Percentiles rank a stretch among this genome's conserved stretches.
Evolutionary conservation across 768 basidiomycete species (phyloP).

Genomic region (Amyloporia xantha): DNA sequence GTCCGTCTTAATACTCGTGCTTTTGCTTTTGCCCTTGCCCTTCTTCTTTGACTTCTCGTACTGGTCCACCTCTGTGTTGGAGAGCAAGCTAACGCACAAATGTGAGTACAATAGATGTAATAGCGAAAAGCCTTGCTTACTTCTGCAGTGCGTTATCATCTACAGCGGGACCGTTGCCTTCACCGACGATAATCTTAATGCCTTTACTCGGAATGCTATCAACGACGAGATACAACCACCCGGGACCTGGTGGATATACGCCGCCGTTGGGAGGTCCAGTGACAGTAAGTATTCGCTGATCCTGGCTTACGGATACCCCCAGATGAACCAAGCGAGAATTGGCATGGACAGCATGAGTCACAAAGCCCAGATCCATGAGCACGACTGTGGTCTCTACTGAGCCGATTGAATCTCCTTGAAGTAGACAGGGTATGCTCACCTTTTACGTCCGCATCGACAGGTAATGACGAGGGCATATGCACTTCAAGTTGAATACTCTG

Average conservation of each 20-base stretch:
- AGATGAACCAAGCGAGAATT: conserved; percentile 76
- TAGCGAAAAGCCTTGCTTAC: conserved; percentile 31
- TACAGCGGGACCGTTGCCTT: conserved; percentile 53
- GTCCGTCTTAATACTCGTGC: not conserved
- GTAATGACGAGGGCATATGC: conserved; percentile 30
- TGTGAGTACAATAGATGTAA: not conserved
- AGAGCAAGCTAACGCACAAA: conserved; percentile 37
- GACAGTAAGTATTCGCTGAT: conserved; percentile 45
- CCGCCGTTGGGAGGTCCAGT: conserved; percentile 55
- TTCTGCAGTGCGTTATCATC: conserved; percentile 50
- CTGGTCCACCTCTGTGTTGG: conserved; percentile 43
- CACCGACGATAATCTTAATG: conserved; percentile 59
- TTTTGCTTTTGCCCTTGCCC: conserved; percentile 1
- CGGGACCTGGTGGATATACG: conserved; percentile 79
- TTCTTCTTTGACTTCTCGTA: conserved; percentile 34
- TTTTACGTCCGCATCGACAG: conserved; percentile 35
- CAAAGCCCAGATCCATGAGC: conserved; percentile 77
- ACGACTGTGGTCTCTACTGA: conserved; percentile 38
- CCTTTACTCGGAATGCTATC: conserved; percentile 63
- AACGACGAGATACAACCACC: conserved; percentile 63
- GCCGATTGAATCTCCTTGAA: no score
- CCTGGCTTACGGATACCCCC: conserved; percentile 34
- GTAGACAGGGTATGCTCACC: conserved; percentile 36
- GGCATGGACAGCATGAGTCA: conserved; percentile 72
- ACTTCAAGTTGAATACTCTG: conserved; percentile 42